These are phyloP conservation scores for Triglochin maritima DNA, from an alignment of 106 monocot genomes.

Conservation along the genomic window DNA sequence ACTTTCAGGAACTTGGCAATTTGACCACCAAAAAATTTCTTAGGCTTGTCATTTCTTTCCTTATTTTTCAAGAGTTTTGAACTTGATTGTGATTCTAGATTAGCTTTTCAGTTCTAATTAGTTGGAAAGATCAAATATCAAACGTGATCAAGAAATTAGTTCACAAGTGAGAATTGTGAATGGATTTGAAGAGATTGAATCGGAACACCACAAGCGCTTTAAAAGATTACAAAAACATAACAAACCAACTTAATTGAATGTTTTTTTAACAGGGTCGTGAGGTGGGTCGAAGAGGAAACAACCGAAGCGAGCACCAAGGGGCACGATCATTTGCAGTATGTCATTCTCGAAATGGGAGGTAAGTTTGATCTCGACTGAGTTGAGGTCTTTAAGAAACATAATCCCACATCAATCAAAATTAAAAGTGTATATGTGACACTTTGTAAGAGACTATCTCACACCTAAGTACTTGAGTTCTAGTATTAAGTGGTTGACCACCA, in stretches of 20 bases:
- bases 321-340: slow-evolving; percentile 13
- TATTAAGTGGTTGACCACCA: background rate
- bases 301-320: slow-evolving; percentile 6
- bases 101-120: too few relatives aligned
- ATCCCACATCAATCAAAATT: background rate
- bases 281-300: slow-evolving; percentile 35
- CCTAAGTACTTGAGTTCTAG: background rate
- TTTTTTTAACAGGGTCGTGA: slow-evolving; percentile 18
- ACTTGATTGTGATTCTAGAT: background rate
- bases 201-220: too few relatives aligned
- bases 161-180: too few relatives aligned
- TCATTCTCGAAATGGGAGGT: slow-evolving; percentile 42
- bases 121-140: too few relatives aligned
- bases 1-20: background rate
- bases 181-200: too few relatives aligned
- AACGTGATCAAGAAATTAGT: too few relatives aligned
- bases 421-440: background rate
- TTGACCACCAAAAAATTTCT: background rate
- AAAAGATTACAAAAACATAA: background rate
- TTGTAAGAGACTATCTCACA: background rate
- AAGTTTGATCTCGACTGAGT: background rate
- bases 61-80: background rate
- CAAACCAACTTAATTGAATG: background rate
- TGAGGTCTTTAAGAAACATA: too few relatives aligned
- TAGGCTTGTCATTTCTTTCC: too few relatives aligned